A percentile compares a stretch with the other conserved stretches of the same genome.
These are phyloP conservation scores for Penicillium coprophilum DNA, from an alignment of 495 filamentous ascomycete species.

Conservation along the genomic window DNA sequence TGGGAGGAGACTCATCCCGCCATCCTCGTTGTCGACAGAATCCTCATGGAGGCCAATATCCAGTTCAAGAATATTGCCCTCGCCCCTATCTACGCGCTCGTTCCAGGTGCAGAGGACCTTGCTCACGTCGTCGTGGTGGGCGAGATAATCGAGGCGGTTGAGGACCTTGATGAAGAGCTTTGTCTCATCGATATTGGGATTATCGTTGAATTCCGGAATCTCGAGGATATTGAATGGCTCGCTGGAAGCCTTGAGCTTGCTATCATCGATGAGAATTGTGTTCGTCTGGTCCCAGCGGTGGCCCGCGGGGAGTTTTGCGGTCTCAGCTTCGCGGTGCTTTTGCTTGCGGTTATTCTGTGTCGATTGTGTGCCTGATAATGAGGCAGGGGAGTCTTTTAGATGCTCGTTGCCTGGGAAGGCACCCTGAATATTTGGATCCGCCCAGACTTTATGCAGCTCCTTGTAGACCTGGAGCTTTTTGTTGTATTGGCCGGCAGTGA, in stretches of 20 bases:
- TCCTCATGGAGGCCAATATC: constrained; percentile 10
- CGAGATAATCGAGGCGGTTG: constrained; percentile 30
- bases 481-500: constrained; percentile 61
- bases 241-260: constrained; percentile 67
- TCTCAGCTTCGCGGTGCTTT: neutral
- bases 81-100: constrained; percentile 10
- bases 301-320: constrained; percentile 1
- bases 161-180: constrained; percentile 37
- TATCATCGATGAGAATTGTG: constrained; percentile 89
- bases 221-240: constrained; percentile 83
- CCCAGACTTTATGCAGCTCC: constrained; percentile 71
- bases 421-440: constrained; percentile 47
- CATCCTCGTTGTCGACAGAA: constrained; percentile 17
- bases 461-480: constrained; percentile 87
- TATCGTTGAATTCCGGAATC: constrained; percentile 68
- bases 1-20: constrained; percentile 16
- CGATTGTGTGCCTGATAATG: neutral
- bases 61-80: constrained; percentile 29
- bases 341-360: neutral
- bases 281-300: constrained; percentile 74
- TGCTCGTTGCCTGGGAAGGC: constrained; percentile 41
- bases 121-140: constrained; percentile 43
- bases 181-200: constrained; percentile 28
- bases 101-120: constrained; percentile 36
- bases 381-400: neutral